Conservation (phyloP, 257 asterid species). For the Oldenlandia corymbosa region DNA sequence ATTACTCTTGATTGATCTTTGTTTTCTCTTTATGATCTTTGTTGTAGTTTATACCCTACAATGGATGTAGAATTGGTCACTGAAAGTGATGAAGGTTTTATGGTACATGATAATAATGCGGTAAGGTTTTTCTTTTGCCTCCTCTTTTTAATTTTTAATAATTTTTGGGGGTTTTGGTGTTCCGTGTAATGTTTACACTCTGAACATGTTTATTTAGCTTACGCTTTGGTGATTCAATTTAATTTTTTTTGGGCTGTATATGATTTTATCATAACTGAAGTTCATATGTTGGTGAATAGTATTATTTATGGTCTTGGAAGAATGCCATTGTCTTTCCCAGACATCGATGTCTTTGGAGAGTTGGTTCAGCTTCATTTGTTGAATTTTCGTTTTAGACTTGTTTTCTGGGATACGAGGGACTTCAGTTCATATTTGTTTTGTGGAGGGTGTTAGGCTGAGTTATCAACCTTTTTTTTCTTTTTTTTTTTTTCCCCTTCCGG, state of each 20-base stretch:
- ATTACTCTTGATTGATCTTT: neutral
- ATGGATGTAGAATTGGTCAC: slow-evolving; percentile 78
- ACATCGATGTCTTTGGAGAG: neutral
- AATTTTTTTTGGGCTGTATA: neutral
- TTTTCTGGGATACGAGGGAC: no score
- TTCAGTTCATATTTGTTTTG: no score
- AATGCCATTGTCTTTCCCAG: neutral
- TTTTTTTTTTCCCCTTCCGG: neutral
- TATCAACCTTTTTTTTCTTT: neutral
- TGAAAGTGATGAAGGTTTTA: slow-evolving; percentile 57
- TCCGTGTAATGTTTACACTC: neutral
- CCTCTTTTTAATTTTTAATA: neutral
- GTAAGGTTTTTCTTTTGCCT: slow-evolving; percentile 26
- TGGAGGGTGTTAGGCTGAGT: neutral
- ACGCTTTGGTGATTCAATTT: neutral
- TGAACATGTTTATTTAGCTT: neutral
- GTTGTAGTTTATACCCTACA: slow-evolving; percentile 32
- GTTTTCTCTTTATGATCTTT: neutral
- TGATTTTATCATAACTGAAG: neutral
- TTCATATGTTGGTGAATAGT: neutral
- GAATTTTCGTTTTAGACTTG: no score
- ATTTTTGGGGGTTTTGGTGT: neutral
- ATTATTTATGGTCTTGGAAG: neutral
- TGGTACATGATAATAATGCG: slow-evolving; percentile 49
- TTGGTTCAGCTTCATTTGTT: neutral